Evolutionary conservation across 1,284 basidiomycete genomes (phyloP), one percentile per base, ranked within the genome.

Genomic region (Ustilago tritici): DNA sequence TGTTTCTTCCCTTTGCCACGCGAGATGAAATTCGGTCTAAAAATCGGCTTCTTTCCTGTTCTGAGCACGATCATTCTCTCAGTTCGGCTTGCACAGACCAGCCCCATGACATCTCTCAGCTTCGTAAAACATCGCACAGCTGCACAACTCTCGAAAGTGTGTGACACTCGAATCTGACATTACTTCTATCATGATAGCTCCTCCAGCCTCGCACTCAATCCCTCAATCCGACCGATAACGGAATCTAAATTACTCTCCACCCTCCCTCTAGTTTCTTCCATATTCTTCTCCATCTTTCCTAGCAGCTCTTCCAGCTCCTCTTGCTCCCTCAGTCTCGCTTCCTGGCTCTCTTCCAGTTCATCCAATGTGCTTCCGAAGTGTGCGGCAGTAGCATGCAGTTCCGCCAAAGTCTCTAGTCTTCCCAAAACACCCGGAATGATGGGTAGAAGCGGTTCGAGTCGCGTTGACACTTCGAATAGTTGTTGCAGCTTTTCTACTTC

Each of bases 391-490:
- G 92, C 89, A 84, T 99, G 96, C 67, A 99, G 87, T 0, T 91
- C 86, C 2, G 93, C 91, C 10, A 99, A 89, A 11, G 94, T 95
- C 55, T 93, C 91, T 35, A 99, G 88, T 4, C 96, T 92, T 0
- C 91, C 91, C 23, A 99, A 90, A n/a, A 99, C 91, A 65, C 95
- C 93, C 0, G 95, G 94, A 11, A 97, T 91, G 66, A 98, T 92
- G 0, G 96, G 95, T 0, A 98, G 88, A 0, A 94, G 90, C 0
- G 95, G 94, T 19, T 93, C 92, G 0, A 99, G 89, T 0, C 95
- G 91, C 11, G 91, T 90, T 2, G 98, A 89, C 35, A 97, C 87
- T 0, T 92, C 90, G n/a, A 95, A 89, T 1, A 90, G 87, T 12
- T 84, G 68, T 43, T 81, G 46, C 19, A 79, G 50, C 52, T 72